These are phyloP conservation scores for Camellia oleifera DNA, from an alignment of 179 eudicot genomes.

Conservation along the genomic window DNA sequence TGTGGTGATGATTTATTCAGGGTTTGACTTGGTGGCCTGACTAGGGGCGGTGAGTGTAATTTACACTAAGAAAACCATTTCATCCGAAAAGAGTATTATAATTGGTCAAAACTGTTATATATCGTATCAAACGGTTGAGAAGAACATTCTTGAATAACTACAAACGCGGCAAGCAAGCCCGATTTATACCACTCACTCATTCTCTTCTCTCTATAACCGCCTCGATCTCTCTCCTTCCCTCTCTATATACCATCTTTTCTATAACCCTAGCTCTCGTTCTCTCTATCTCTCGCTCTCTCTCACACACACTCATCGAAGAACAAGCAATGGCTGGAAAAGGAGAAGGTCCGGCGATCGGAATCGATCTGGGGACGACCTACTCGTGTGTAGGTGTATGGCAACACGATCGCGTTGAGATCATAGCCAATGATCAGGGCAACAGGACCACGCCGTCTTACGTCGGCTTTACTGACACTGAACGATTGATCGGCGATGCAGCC, in stretches of 20 bases:
- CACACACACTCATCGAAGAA: not conserved
- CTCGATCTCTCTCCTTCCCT: not conserved
- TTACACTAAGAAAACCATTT: too few relatives aligned
- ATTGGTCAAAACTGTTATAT: too few relatives aligned
- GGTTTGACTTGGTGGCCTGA: too few relatives aligned
- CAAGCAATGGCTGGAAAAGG: not conserved
- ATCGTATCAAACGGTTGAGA: not conserved
- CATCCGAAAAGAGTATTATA: too few relatives aligned
- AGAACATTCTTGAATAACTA: slow-evolving; percentile 1
- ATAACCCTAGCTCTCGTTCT: not conserved
- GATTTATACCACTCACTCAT: not conserved
- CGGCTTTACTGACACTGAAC: slow-evolving; percentile 17
- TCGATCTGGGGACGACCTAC: slow-evolving; percentile 21
- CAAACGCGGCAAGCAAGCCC: not conserved
- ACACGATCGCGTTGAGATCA: slow-evolving; percentile 18
- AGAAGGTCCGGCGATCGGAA: slow-evolving; percentile 15
- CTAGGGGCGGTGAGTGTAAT: too few relatives aligned
- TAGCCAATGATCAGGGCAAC: slow-evolving; percentile 23
- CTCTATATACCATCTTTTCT: not conserved
- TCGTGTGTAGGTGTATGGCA: slow-evolving; percentile 15
- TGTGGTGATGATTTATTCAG: too few relatives aligned
- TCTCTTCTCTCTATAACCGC: too few relatives aligned
- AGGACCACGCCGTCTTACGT: slow-evolving; percentile 20
- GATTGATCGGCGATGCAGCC: slow-evolving; percentile 21
- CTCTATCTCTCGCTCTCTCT: not conserved